These are phyloP conservation scores for Phyllosticta citriasiana DNA, from an alignment of 2,329 filamentous ascomycete species.

Conservation along the genomic window DNA sequence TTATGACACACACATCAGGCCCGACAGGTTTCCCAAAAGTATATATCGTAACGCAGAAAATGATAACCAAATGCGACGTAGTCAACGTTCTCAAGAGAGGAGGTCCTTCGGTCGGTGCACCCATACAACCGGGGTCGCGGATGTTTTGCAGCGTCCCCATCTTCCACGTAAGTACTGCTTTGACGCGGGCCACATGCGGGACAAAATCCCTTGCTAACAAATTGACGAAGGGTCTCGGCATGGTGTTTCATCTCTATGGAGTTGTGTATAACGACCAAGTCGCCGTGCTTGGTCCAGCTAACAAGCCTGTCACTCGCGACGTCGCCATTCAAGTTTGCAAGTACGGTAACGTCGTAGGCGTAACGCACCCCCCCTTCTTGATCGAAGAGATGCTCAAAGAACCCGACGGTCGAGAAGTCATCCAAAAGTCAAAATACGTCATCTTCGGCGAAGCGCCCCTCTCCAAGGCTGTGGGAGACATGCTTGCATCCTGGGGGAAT, in stretches of 20 bases:
- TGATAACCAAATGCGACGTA: neutral
- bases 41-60: constrained; percentile 8
- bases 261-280: neutral
- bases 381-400: neutral
- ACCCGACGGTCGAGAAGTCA: neutral
- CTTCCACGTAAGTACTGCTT: neutral
- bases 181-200: neutral
- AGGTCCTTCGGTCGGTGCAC: no score
- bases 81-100: neutral
- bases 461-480: neutral
- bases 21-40: constrained; percentile 19
- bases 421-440: neutral
- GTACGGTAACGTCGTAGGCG: neutral
- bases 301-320: neutral
- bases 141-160: neutral
- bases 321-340: neutral
- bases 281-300: neutral
- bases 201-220: neutral
- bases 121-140: neutral
- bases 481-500: neutral
- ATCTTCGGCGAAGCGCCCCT: neutral
- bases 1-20: constrained; percentile 29
- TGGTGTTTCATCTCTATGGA: neutral
- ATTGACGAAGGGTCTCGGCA: neutral
- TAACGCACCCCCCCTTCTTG: neutral